Evolutionary conservation across 2,329 filamentous ascomycete species (phyloP), one percentile per base, ranked within the genome.

Genomic region (Alternaria angustiovoidea): DNA sequence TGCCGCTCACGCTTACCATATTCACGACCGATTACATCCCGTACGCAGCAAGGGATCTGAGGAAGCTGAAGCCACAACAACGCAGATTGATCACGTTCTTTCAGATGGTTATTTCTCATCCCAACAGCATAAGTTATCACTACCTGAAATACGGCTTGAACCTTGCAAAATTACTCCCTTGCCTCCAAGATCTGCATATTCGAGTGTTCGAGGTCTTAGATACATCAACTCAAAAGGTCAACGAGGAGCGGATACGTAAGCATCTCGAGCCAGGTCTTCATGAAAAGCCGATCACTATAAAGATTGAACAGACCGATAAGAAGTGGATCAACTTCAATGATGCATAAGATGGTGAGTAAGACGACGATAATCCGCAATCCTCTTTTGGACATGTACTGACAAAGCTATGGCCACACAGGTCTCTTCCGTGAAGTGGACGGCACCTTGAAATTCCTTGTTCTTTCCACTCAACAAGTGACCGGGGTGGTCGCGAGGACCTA

Each of bases 1-100:
- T 64, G 9, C 53, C 64, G 7, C 30, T 55, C 4, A 20, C 28
- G n/a, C 46, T 24, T 24, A 64, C 16, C 16, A 26, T 1, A 2
- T 53, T 60, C 34, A 18, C 26, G 20, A 42, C 14, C 3, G 8
- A 2, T n/a, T 1, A 3, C 6, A 2, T 36, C 7, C 2, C 1
- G 16, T 1, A 12, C 1, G 24, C 16, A 14, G 2, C 2, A 7
- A 42, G 11, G 12, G 18, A 7, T 20, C 5, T 52, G 3, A 36
- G 4, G 3, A 32, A 3, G 20, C 20, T 54, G 24, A 49, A 47
- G 16, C 42, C 5, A n/a, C 16, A 4, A 1, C 54, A 58, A 32
- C 42, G 36, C 30, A 30, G 32, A 12, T 39, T 44, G 4, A 39
- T 58, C 8, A 32, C 34, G 6, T 18, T 6, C 7, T 20, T 39